Percentiles rank a stretch among this genome's conserved stretches.
Conservation (phyloP, 192 early-diverging fungal genomes). For the Kappamyces sp. region DNA sequence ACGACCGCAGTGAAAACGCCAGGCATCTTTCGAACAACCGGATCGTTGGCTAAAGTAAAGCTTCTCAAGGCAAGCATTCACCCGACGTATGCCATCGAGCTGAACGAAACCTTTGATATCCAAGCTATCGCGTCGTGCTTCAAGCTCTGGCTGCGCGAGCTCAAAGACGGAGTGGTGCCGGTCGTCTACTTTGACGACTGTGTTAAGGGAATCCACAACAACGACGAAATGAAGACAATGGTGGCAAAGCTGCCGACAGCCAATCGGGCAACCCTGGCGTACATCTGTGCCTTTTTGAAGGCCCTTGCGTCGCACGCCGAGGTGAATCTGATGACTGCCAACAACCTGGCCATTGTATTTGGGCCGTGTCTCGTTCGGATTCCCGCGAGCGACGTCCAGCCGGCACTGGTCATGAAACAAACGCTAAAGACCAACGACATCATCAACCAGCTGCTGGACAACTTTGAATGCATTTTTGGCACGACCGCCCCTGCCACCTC, state of each 20-base stretch:
- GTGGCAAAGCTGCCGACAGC: conserved; percentile 18
- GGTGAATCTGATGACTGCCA: conserved; percentile 67
- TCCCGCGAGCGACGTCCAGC: conserved; percentile 43
- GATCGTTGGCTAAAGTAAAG: conserved; percentile 26
- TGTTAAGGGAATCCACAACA: neutral
- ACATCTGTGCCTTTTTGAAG: conserved; percentile 24
- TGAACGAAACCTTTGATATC: conserved; percentile 21
- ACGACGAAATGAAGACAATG: neutral
- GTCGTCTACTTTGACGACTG: conserved; percentile 21
- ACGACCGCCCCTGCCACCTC: no score
- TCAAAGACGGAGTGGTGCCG: conserved; percentile 35
- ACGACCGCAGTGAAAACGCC: conserved; percentile 29
- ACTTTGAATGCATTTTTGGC: neutral
- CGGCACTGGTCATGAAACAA: conserved; percentile 14
- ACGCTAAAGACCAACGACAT: conserved; percentile 18
- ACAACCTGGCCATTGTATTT: conserved; percentile 90
- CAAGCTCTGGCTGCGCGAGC: conserved; percentile 43
- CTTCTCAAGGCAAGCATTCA: conserved; percentile 33
- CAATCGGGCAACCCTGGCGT: conserved; percentile 23
- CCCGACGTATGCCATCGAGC: conserved; percentile 22
- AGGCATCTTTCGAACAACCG: conserved; percentile 35
- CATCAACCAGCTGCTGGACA: conserved; percentile 17
- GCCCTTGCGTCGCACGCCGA: conserved; percentile 16
- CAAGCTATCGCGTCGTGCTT: conserved; percentile 30
- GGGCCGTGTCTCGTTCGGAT: conserved; percentile 80